A percentile compares a stretch with the other conserved stretches of the same genome.
These are phyloP conservation scores for Naematelia aurantialba DNA, from an alignment of 768 basidiomycete genomes.

Conservation along the genomic window DNA sequence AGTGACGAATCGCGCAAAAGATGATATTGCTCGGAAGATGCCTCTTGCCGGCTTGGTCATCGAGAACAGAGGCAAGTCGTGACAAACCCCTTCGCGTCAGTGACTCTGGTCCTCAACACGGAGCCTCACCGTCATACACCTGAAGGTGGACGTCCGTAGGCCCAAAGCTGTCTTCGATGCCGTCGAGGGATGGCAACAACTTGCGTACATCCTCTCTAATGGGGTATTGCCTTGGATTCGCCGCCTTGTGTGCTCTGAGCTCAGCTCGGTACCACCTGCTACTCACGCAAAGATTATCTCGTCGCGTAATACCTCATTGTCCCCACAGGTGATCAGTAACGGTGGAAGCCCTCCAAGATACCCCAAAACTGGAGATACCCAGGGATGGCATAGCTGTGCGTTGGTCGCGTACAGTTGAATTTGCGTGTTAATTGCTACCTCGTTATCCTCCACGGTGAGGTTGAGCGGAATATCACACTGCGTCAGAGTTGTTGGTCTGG, in stretches of 20 bases:
- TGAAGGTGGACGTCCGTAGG: constrained; percentile 84
- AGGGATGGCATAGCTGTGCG: constrained; percentile 55
- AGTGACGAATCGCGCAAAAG: constrained; percentile 51
- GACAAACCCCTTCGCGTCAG: constrained; percentile 62
- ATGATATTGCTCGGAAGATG: constrained; percentile 51
- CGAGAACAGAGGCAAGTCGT: constrained; percentile 69
- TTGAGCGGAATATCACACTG: constrained; percentile 33
- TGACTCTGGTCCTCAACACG: constrained; percentile 5
- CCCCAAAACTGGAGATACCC: constrained; percentile 68
- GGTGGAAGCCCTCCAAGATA: constrained; percentile 91
- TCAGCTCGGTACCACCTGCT: constrained; percentile 5
- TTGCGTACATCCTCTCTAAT: constrained; percentile 57
- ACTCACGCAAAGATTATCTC: constrained; percentile 75
- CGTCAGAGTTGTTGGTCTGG: constrained; percentile 27
- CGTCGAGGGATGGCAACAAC: constrained; percentile 46
- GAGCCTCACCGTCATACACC: constrained; percentile 71
- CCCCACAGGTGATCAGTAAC: constrained; percentile 74
- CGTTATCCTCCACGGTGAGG: constrained; percentile 48
- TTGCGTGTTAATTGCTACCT: constrained; percentile 57
- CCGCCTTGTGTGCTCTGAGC: constrained; percentile 77
- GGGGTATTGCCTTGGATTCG: constrained; percentile 71
- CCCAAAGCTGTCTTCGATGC: constrained; percentile 48
- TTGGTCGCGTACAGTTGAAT: constrained; percentile 85
- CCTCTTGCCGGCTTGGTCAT: constrained; percentile 51
- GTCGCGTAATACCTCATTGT: constrained; percentile 86